Evolutionary conservation across 208 protist genomes (phyloP), one percentile per base, ranked within the genome.

Genomic region (Zelonia costaricensis): DNA sequence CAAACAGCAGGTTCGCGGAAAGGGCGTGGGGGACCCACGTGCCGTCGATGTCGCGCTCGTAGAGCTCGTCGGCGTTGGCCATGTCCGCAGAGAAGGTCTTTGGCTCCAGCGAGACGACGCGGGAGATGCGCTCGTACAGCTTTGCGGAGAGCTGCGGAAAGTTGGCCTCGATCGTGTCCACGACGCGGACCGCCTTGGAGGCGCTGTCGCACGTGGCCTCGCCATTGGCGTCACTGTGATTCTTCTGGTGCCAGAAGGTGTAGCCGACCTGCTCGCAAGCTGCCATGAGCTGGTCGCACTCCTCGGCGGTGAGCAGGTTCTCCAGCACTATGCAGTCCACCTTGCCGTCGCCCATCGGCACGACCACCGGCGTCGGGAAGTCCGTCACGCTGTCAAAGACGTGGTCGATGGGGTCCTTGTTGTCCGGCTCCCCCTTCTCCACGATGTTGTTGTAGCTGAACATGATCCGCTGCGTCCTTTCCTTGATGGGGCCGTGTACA

Each of bases 371-470:
- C 8, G 69, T 60, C 20, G 67, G 62, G 15, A 69, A 20, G 4
- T 39, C 51, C 0, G 39, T 54, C 42, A 71, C 42, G n/a, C 36
- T 39, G 45, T 79, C 67, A 18, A 82, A 44, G 2, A 57, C 55
- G 27, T 64, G 39, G 55, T 95, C 86, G 54, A 95, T 87, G 42
- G 85, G n/a, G 0, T 76, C 59, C 67, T 89, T 93, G 18, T 91
- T 75, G 16, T 46, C 23, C 2, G 89, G 86, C 43, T 91, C 86
- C 25, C 73, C 63, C 64, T 93, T 95, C 61, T 93, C 82, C 3
- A 93, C 59, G 52, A 95, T 93, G 74, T 95, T 91, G 68, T 92
- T 93, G 74, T 92, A 95, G 62, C 89, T 88, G 63, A 84, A 82
- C 60, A 80, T 65, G 20, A 15, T 16, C 23, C 5, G 7, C 33